Base-by-base conservation (phyloP, 2,329 filamentous ascomycete species). In the Alternaria arborescens region DNA sequence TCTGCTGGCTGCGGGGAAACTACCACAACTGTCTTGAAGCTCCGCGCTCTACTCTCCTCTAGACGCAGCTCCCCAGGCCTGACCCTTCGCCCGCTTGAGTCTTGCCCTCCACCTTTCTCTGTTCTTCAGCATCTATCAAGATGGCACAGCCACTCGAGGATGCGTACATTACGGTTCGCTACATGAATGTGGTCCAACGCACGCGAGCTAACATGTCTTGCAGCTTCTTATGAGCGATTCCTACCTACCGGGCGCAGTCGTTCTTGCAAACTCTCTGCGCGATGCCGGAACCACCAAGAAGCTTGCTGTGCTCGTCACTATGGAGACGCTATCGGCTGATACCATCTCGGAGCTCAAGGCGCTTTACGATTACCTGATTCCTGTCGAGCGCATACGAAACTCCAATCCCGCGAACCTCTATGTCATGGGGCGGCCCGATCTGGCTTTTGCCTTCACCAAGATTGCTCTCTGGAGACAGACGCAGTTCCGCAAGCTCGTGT, bases 401-500 rank as follows among this genome's bases (percentile, higher is more conserved):
- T 84, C 87, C 60, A 87, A 86, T 43, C 91, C 92, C 3, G 88
- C 88, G 59, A 98, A 98, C 74, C 87, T 99, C 58, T 89, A 90
- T 78, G 86, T 98, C 57, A 97, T 99, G 94, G 89, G 93, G 77
- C 91, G 95, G 54, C 87, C 89, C 65, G 95, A 99, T 75, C 85
- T 99, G 52, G 89, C 94, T 74, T 94, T 93, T 28, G 91, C 94
- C 65, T 98, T 98, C 76, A 98, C 95, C 69, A 99, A 99, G 83
- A 94, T 99, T 80, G 89, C 92, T 68, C 85, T 99, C 18, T 99
- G 95, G 95, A 91, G 90, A 67, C 91, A 94, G 79, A 90, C 88
- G 3, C 93, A 97, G 75, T 99, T 94, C 79, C 88, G 90, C 67
- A 94, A 91, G 81, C 92, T 99, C 58, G 91, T 99, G 59, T 99